Base-by-base conservation (phyloP, 139 green algal species). In the Mychonastes homosphaera region DNA sequence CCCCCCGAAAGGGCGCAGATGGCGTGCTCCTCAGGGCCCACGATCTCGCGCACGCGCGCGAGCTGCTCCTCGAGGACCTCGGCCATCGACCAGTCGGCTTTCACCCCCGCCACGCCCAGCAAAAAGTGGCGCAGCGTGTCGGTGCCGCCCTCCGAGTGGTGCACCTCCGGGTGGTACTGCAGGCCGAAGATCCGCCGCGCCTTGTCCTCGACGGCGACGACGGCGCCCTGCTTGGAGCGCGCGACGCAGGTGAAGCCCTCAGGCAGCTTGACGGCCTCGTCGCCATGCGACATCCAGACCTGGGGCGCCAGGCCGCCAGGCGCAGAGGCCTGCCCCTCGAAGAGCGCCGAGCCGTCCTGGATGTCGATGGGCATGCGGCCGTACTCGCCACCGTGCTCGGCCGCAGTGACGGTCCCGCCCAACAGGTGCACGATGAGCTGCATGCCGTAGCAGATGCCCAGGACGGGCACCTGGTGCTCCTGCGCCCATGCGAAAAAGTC, bases 381-480 rank as follows among this genome's bases (percentile, higher is more conserved):
- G 56, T 98, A 99, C 74, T 99, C 93, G n/a, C 86, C 83, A 28
- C 81, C 83, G 15, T 97, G 89, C 48, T 85, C 62, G 32, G 46
- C 58, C 28, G 32, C 39, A 30, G 29, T 45, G 4, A 65, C 58
- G 15, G 23, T 36, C 35, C 48, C 38, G n/a, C 53, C 35, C 26
- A 58, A 45, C 28, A 62, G 40, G 19, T 62, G 24, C 18, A 89
- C 77, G 23, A 87, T 73, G 18, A 93, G 72, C 71, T 95, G 87
- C 90, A 97, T 96, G 32, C 90, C 92, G 59, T 99, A 99, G 76
- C 92, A 99, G 56, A 99, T 95, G 43, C 92, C 92, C 23, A 99
- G 80, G 28, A 98, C 82, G 0, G 87, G 78, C 18, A 96, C 82
- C 8, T 56, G 57, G 2, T 84, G 61, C 43, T 73, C 56, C 13